phyloP scores from a whole-genome alignment of 768 basidiomycete species.

The Leucosporidium yakuticum region DNA sequence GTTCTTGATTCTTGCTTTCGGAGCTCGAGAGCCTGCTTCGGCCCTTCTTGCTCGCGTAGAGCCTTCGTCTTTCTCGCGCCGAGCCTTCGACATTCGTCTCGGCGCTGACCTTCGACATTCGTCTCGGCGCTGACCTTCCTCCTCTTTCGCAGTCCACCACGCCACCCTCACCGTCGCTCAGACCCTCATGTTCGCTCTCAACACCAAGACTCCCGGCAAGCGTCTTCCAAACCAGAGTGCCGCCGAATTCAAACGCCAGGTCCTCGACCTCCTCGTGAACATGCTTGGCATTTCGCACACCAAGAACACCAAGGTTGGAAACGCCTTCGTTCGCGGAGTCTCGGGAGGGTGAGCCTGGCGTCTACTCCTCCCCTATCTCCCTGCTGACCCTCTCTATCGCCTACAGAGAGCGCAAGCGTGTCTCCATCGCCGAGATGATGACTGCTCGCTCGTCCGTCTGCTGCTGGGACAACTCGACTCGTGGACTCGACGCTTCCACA shows the following conservation, averaged over 20 bases:
- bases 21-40: slow-evolving; percentile 43
- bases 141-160: slow-evolving; percentile 43
- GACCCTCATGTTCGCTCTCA: slow-evolving; percentile 53
- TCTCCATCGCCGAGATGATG: slow-evolving; percentile 38
- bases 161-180: slow-evolving; percentile 53
- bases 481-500: slow-evolving; percentile 65
- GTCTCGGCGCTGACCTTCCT: slow-evolving; percentile 56
- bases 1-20: slow-evolving; percentile 68
- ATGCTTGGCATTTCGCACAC: slow-evolving; percentile 70
- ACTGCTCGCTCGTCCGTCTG: slow-evolving; percentile 41
- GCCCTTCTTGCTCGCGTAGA: no score
- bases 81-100: no score
- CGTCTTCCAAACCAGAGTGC: slow-evolving; percentile 1
- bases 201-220: slow-evolving; percentile 45
- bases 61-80: no score
- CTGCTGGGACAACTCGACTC: slow-evolving; percentile 58
- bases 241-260: slow-evolving; percentile 41
- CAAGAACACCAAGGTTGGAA: slow-evolving; percentile 64
- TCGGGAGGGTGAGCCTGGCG: slow-evolving; percentile 46
- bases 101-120: no score
- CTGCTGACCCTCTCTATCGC: no score
- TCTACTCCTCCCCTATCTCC: slow-evolving; percentile 22
- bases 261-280: slow-evolving; percentile 41
- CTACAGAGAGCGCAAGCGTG: slow-evolving; percentile 43
- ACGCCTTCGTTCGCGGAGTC: slow-evolving; percentile 58